These are phyloP conservation scores for Euclidium syriacum DNA, from an alignment of 345 rosid genomes.

Conservation along the genomic window DNA sequence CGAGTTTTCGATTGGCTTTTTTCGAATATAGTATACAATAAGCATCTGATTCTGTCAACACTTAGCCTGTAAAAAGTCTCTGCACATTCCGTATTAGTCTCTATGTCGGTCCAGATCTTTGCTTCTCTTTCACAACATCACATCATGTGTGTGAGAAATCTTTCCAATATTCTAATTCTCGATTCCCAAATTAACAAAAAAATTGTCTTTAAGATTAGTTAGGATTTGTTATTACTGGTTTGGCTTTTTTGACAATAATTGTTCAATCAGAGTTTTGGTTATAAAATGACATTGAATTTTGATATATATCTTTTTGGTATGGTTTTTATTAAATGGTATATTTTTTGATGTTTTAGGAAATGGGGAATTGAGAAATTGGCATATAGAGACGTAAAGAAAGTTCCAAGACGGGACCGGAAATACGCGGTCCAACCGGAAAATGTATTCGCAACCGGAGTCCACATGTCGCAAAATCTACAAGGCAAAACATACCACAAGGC, in stretches of 20 bases:
- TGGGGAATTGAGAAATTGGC: slow-evolving; percentile 97
- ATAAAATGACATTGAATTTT: no score
- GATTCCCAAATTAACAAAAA: background rate
- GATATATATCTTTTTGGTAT: no score
- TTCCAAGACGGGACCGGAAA: slow-evolving; percentile 70
- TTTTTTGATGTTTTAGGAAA: slow-evolving; percentile 58
- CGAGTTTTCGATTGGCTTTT: slow-evolving; percentile 11
- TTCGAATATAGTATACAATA: background rate
- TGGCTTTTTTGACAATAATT: no score
- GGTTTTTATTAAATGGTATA: no score
- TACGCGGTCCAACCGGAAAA: slow-evolving; percentile 74
- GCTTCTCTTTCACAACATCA: slow-evolving; percentile 18
- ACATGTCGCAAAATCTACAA: slow-evolving; percentile 75
- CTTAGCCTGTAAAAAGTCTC: slow-evolving; percentile 20
- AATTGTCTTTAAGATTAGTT: background rate
- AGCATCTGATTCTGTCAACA: slow-evolving; percentile 27
- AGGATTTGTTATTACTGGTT: no score
- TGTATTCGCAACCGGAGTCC: slow-evolving; percentile 77
- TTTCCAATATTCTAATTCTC: background rate
- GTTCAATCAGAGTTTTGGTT: no score
- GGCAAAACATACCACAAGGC: slow-evolving; percentile 65
- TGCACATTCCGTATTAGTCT: slow-evolving; percentile 14
- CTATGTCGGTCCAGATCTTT: slow-evolving; percentile 22
- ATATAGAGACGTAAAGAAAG: slow-evolving; percentile 66
- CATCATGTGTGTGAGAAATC: background rate